Conservation (phyloP, 768 basidiomycete genomes). For the Agrocybe praecox region DNA sequence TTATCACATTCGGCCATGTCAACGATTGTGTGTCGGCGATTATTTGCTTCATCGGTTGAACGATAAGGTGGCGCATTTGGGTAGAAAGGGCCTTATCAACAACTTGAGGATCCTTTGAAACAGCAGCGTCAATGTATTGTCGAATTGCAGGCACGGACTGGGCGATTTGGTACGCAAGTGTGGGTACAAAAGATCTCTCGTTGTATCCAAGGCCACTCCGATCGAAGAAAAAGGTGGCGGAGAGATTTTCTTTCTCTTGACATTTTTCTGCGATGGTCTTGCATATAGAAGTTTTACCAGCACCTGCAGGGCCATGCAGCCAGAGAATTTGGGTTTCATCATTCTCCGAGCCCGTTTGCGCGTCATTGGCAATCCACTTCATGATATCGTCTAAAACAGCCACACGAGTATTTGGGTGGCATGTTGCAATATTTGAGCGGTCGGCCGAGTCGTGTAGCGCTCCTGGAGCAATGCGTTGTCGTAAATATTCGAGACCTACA, state of each 20-base stretch:
- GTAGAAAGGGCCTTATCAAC: no score
- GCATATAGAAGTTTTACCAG: slow-evolving; percentile 2
- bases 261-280: not conserved
- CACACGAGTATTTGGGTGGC: not conserved
- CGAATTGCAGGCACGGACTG: no score
- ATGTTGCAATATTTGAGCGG: not conserved
- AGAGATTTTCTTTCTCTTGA: not conserved
- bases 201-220: not conserved
- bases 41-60: no score
- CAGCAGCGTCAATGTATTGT: no score
- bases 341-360: not conserved
- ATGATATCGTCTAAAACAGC: not conserved
- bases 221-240: slow-evolving; percentile 2
- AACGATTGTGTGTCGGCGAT: no score
- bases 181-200: no score
- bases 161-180: no score
- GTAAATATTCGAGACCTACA: no score
- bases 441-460: not conserved
- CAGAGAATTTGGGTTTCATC: not conserved
- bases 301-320: slow-evolving; percentile 4
- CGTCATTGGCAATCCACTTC: not conserved
- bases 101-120: no score
- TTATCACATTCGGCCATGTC: no score
- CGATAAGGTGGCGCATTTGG: no score
- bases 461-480: not conserved